Evolutionary conservation across 768 basidiomycete species (phyloP).

Genomic region (Scleroderma citrinum): DNA sequence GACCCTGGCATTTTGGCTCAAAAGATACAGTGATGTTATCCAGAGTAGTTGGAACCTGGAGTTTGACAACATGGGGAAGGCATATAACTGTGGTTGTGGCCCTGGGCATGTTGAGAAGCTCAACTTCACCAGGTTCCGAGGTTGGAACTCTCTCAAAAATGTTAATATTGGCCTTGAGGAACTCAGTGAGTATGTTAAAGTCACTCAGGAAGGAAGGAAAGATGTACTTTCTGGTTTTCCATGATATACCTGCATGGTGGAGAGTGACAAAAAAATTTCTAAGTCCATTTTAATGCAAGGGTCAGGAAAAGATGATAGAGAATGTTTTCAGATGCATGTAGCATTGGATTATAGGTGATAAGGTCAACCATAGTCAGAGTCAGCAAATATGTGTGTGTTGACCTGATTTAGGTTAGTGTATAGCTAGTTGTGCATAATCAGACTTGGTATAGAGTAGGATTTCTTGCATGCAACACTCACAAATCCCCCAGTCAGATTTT

Average conservation of each 20-base stretch:
- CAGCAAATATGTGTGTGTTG: too few species aligned
- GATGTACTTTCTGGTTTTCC: background rate
- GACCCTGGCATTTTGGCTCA: background rate
- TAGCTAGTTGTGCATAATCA: too few species aligned
- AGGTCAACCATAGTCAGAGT: too few species aligned
- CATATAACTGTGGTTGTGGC: too few species aligned
- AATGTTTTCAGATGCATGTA: background rate
- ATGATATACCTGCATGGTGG: background rate
- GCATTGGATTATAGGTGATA: too few species aligned
- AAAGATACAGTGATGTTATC: background rate
- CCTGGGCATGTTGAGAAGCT: too few species aligned
- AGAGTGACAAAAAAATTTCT: background rate
- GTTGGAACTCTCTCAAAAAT: background rate
- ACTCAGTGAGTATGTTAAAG: background rate
- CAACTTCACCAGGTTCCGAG: too few species aligned
- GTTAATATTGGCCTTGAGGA: background rate
- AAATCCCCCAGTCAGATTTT: background rate
- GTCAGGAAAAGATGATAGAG: background rate
- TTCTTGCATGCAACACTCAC: background rate
- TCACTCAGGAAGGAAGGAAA: background rate
- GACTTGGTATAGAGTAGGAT: background rate
- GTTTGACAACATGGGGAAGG: background rate
- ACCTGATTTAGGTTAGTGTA: too few species aligned
- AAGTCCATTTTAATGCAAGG: background rate
- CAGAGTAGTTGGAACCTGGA: background rate